Evolutionary conservation across 129 eudicot genomes (phyloP).

Genomic region (Pseudognaphalium luteoalbum): DNA sequence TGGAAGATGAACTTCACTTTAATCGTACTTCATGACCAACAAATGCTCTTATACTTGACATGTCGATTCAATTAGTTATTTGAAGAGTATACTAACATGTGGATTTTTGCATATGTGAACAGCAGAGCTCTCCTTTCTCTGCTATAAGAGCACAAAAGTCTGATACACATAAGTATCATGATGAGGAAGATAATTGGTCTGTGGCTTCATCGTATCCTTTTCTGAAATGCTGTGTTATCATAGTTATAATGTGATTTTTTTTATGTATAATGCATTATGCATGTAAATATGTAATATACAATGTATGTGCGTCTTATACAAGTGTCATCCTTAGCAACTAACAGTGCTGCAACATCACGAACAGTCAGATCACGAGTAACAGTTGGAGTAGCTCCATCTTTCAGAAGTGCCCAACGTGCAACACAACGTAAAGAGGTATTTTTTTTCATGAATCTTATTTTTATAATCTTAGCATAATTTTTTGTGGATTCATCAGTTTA

Average conservation of each 20-base stretch:
- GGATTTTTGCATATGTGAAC: conserved; percentile 24
- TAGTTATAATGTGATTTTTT: background rate
- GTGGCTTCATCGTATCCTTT: conserved; percentile 98
- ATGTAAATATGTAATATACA: conserved; percentile 4
- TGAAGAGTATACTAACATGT: conserved; percentile 27
- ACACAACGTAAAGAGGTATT: conserved; percentile 82
- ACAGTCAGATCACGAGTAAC: conserved; percentile 62
- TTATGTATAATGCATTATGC: background rate
- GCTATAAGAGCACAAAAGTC: conserved; percentile 47
- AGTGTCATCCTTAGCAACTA: conserved; percentile 51
- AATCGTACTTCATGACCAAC: background rate
- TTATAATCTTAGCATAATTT: background rate
- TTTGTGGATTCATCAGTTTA: background rate
- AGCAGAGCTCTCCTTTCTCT: conserved; percentile 45
- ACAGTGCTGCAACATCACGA: conserved; percentile 75
- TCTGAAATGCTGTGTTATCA: background rate
- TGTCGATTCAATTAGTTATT: conserved; percentile 9
- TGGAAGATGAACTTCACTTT: conserved; percentile 14
- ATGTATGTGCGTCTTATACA: background rate
- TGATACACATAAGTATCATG: conserved; percentile 41
- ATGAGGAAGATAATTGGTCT: conserved; percentile 89
- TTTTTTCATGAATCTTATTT: conserved; percentile 8
- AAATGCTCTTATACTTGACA: background rate
- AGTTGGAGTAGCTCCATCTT: conserved; percentile 86
- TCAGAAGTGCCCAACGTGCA: conserved; percentile 57